These are phyloP conservation scores for Alternaria panax DNA, from an alignment of 2,329 filamentous ascomycete genomes.

Conservation along the genomic window DNA sequence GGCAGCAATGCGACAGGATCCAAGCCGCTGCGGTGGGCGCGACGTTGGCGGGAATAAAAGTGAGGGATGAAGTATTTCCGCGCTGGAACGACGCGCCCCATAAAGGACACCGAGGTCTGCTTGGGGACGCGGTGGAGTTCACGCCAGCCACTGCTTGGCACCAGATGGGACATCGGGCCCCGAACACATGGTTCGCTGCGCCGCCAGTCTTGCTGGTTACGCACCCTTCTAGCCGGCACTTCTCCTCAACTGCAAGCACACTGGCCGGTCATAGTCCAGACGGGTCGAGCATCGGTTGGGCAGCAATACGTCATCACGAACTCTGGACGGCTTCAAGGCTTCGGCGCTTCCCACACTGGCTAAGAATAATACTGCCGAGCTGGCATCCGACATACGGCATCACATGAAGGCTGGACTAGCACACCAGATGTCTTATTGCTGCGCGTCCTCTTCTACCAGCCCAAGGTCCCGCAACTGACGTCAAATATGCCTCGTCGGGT, in stretches of 20 bases:
- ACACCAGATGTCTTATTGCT: not conserved
- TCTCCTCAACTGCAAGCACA: too few relatives aligned
- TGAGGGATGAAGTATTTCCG: constrained; percentile 29
- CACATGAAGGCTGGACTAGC: not conserved
- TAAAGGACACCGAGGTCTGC: constrained; percentile 16
- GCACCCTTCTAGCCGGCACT: too few relatives aligned
- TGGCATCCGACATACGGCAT: not conserved
- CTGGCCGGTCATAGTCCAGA: too few relatives aligned
- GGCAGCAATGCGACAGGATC: constrained; percentile 8
- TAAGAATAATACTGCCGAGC: not conserved
- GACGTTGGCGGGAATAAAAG: constrained; percentile 39
- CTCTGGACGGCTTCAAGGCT: too few relatives aligned
- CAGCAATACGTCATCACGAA: not conserved
- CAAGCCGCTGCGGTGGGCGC: constrained; percentile 25
- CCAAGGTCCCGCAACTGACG: not conserved
- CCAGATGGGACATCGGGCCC: not conserved
- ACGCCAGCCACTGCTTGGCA: constrained; percentile 27
- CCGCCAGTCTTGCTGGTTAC: too few relatives aligned
- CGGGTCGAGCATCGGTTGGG: not conserved
- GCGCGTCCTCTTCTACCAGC: not conserved
- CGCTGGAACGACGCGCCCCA: constrained; percentile 15
- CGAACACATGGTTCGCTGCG: not conserved
- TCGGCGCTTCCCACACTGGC: too few relatives aligned
- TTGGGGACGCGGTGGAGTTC: constrained; percentile 16
- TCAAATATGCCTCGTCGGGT: not conserved